Conservation (phyloP, 179 eudicot species). For the Heliamphora pulchella region DNA sequence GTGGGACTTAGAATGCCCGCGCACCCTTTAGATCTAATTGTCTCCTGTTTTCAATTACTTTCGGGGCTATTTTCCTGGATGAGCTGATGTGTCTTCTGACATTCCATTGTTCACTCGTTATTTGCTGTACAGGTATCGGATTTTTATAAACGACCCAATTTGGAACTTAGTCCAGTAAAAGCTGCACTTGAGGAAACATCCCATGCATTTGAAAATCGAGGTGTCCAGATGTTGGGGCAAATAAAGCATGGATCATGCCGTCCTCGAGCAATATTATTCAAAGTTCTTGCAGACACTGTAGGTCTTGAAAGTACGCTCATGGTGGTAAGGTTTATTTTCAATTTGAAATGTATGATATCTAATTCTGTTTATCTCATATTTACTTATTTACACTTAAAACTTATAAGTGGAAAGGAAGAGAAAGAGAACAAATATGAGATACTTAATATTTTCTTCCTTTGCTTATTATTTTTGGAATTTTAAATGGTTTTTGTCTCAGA, state of each 20-base stretch:
- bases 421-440: background rate
- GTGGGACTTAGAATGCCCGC: background rate
- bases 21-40: background rate
- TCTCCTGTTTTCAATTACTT: background rate
- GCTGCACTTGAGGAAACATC: slow-evolving; percentile 54
- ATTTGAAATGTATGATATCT: slow-evolving; percentile 8
- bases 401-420: background rate
- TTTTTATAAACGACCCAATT: slow-evolving; percentile 70
- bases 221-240: slow-evolving; percentile 89
- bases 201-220: slow-evolving; percentile 44
- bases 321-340: slow-evolving; percentile 58
- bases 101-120: slow-evolving; percentile 12
- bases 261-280: slow-evolving; percentile 92
- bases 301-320: slow-evolving; percentile 89
- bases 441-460: background rate
- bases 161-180: slow-evolving; percentile 72
- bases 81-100: background rate
- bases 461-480: background rate
- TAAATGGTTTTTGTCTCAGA: background rate
- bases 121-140: slow-evolving; percentile 60
- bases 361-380: background rate
- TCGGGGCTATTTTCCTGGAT: background rate
- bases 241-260: slow-evolving; percentile 94
- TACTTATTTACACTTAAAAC: background rate
- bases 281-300: slow-evolving; percentile 95